These are phyloP conservation scores for Glomus cerebriforme DNA, from an alignment of 192 early-diverging fungal genomes.

Conservation along the genomic window DNA sequence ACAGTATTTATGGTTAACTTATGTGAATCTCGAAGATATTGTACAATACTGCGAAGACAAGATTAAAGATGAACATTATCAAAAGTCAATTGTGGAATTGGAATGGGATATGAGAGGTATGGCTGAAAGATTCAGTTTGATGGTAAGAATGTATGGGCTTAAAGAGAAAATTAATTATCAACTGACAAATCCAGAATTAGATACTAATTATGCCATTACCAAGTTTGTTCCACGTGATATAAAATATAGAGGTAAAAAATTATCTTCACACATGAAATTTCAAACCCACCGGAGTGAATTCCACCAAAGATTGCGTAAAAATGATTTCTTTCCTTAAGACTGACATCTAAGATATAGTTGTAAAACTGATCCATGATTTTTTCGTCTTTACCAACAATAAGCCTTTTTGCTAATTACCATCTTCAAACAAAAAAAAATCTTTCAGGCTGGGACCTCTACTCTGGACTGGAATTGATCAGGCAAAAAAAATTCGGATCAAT, in stretches of 20 bases:
- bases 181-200: background rate
- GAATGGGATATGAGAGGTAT: conserved; percentile 13
- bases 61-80: conserved; percentile 13
- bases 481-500: too few relatives aligned
- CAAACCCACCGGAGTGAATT: background rate
- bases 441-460: too few relatives aligned
- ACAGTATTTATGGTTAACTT: conserved; percentile 6
- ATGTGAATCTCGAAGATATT: conserved; percentile 11
- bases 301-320: background rate
- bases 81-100: conserved; percentile 4
- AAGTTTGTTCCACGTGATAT: conserved; percentile 2
- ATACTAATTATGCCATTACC: background rate
- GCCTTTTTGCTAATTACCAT: too few relatives aligned
- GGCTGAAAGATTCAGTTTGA: conserved; percentile 11
- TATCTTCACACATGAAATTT: conserved; percentile 11
- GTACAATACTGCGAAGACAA: conserved; percentile 18
- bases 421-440: too few relatives aligned
- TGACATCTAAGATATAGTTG: too few relatives aligned
- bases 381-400: too few relatives aligned
- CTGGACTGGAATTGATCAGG: too few relatives aligned
- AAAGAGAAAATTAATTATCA: conserved; percentile 14
- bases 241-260: conserved; percentile 1
- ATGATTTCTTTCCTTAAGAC: background rate
- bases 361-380: too few relatives aligned
- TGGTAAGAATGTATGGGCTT: conserved; percentile 1